These are phyloP conservation scores for Coprinopsis cinerea DNA, from an alignment of 768 basidiomycete species.

Conservation along the genomic window DNA sequence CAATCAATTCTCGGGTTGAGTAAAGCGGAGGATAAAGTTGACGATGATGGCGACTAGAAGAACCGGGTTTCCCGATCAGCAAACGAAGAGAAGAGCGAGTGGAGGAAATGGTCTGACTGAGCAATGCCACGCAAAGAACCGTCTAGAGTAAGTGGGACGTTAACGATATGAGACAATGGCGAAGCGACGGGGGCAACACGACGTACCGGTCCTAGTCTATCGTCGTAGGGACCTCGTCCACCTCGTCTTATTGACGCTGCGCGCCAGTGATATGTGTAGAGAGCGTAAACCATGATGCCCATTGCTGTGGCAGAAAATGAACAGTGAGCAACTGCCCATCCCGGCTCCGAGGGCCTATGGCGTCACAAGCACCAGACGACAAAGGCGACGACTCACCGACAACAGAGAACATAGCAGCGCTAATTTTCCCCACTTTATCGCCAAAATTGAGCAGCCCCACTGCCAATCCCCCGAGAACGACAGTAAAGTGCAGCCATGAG, in stretches of 20 bases:
- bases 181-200: constrained; percentile 7
- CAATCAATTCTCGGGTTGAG: too few relatives aligned
- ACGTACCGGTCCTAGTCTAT: constrained; percentile 90
- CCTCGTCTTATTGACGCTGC: constrained; percentile 88
- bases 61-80: constrained; percentile 3
- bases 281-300: constrained; percentile 94
- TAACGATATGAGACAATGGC: constrained; percentile 2
- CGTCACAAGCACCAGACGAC: background rate
- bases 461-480: constrained; percentile 93
- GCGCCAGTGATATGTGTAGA: constrained; percentile 95
- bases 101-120: constrained; percentile 42
- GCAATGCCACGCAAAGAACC: constrained; percentile 73
- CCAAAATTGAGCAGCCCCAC: constrained; percentile 98
- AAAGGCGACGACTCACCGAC: constrained; percentile 52
- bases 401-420: constrained; percentile 92
- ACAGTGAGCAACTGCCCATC: background rate
- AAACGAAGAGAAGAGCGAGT: background rate
- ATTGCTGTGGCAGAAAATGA: constrained; percentile 52
- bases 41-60: constrained; percentile 69
- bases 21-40: constrained; percentile 83
- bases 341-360: background rate
- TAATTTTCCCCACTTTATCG: constrained; percentile 93
- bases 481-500: constrained; percentile 98
- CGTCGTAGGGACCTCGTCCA: constrained; percentile 93
- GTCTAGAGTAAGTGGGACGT: constrained; percentile 43